Percentiles rank a stretch among this genome's conserved stretches.
Evolutionary conservation across 2,329 filamentous ascomycete genomes (phyloP).

Genomic region (Coniochaeta sp.): DNA sequence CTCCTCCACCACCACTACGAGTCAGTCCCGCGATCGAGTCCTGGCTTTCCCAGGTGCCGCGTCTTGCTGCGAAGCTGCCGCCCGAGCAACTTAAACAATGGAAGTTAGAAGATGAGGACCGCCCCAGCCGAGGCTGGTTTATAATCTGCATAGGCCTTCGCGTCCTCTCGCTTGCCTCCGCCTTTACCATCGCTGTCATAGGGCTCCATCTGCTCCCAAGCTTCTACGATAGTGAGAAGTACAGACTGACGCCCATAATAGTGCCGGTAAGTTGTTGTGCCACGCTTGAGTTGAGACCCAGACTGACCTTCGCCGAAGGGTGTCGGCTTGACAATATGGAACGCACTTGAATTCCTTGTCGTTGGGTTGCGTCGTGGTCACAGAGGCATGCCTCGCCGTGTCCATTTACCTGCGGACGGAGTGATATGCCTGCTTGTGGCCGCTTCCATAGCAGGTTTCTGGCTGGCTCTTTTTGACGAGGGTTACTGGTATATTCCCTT

Average conservation of each 20-base stretch:
- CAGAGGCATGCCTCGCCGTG: not conserved
- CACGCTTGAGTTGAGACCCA: not conserved
- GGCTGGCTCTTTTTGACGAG: not conserved
- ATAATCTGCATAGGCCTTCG: conserved; percentile 2
- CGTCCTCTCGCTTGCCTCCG: not conserved
- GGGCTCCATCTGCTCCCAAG: conserved; percentile 1
- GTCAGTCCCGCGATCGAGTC: conserved; percentile 1
- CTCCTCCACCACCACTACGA: not conserved
- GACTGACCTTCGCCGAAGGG: not conserved
- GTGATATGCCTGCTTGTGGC: not conserved
- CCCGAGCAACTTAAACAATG: conserved; percentile 4
- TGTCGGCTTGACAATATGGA: not conserved
- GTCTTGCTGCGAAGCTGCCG: not conserved
- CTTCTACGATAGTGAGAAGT: not conserved
- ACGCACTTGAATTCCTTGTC: not conserved
- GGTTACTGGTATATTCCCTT: not conserved
- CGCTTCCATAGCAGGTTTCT: not conserved
- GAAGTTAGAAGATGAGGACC: not conserved
- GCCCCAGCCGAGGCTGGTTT: not conserved
- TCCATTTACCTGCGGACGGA: not conserved
- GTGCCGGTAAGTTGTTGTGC: not conserved
- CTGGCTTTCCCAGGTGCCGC: not conserved
- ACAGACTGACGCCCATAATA: not conserved
- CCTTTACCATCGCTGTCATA: not conserved
- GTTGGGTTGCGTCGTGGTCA: not conserved